Percentiles rank a stretch among this genome's conserved stretches.
Conservation (phyloP, 306 rosid species). For the Cicer cuneatum region DNA sequence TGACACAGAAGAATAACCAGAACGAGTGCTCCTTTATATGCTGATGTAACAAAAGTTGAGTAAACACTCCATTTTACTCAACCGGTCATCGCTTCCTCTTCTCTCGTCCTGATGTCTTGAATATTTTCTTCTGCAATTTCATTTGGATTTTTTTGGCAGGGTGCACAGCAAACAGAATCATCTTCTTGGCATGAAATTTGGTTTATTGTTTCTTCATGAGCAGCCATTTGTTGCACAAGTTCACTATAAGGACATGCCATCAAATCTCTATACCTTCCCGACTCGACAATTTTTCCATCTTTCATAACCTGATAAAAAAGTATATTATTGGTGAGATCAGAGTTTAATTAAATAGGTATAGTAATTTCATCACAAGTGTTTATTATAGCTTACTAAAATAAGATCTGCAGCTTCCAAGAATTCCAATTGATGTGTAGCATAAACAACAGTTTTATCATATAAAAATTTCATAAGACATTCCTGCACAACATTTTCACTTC, state of each 20-base stretch:
- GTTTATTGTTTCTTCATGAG: constrained; percentile 71
- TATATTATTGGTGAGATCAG: not conserved
- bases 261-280: constrained; percentile 74
- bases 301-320: constrained; percentile 69
- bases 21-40: constrained; percentile 81
- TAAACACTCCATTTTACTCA: constrained; percentile 89
- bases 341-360: constrained; percentile 2
- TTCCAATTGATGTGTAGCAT: constrained; percentile 90
- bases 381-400: constrained; percentile 61
- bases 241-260: constrained; percentile 64
- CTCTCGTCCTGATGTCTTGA: constrained; percentile 54
- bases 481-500: constrained; percentile 59
- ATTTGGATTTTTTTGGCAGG: constrained; percentile 55
- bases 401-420: constrained; percentile 85
- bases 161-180: constrained; percentile 44
- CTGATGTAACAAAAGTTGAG: constrained; percentile 75
- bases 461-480: constrained; percentile 79
- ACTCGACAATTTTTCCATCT: constrained; percentile 72
- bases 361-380: constrained; percentile 18
- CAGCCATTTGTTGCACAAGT: constrained; percentile 78
- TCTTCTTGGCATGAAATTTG: constrained; percentile 64
- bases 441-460: constrained; percentile 79
- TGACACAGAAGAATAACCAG: constrained; percentile 89
- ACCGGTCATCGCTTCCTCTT: constrained; percentile 82
- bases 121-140: constrained; percentile 62